phyloP scores from a whole-genome alignment of 768 basidiomycete genomes.

The Epithele typhae region DNA sequence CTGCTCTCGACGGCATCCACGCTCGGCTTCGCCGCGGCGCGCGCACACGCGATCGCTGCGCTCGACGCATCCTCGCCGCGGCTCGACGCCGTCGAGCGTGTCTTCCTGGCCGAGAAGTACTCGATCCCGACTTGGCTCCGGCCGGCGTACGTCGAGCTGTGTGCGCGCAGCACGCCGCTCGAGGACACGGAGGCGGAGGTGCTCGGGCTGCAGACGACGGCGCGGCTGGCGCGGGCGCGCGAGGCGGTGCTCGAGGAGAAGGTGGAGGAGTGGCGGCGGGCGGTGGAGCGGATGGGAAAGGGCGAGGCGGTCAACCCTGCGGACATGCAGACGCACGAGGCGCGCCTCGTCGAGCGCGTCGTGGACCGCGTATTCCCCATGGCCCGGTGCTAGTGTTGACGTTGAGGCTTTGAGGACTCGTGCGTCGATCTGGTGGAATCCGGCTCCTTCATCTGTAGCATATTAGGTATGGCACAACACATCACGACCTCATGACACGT shows the following conservation, averaged over 20 bases:
- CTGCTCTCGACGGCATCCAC: slow-evolving; percentile 38
- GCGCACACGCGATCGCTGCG: slow-evolving; percentile 29
- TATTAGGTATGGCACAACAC: too few species aligned
- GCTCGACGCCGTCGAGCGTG: slow-evolving; percentile 30
- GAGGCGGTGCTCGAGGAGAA: slow-evolving; percentile 20
- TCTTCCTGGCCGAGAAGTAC: slow-evolving; percentile 37
- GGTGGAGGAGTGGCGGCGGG: slow-evolving; percentile 13
- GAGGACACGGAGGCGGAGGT: slow-evolving; percentile 30
- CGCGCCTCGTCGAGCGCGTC: slow-evolving; percentile 14
- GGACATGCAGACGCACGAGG: slow-evolving; percentile 15
- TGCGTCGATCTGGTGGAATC: neutral
- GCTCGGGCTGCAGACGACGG: slow-evolving; percentile 27
- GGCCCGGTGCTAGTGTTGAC: neutral
- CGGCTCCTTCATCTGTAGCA: too few species aligned
- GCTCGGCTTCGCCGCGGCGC: slow-evolving; percentile 33
- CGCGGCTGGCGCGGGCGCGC: slow-evolving; percentile 23
- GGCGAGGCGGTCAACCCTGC: slow-evolving; percentile 10
- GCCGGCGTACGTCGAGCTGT: slow-evolving; percentile 34
- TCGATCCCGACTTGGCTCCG: slow-evolving; percentile 36
- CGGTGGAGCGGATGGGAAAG: slow-evolving; percentile 9
- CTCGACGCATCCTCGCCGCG: slow-evolving; percentile 13
- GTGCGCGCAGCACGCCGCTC: slow-evolving; percentile 31
- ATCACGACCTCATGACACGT: too few species aligned
- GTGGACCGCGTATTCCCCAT: slow-evolving; percentile 11
- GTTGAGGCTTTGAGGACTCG: neutral